Conservation (phyloP, 2,329 filamentous ascomycete species). For the Alternaria gansuensis region DNA sequence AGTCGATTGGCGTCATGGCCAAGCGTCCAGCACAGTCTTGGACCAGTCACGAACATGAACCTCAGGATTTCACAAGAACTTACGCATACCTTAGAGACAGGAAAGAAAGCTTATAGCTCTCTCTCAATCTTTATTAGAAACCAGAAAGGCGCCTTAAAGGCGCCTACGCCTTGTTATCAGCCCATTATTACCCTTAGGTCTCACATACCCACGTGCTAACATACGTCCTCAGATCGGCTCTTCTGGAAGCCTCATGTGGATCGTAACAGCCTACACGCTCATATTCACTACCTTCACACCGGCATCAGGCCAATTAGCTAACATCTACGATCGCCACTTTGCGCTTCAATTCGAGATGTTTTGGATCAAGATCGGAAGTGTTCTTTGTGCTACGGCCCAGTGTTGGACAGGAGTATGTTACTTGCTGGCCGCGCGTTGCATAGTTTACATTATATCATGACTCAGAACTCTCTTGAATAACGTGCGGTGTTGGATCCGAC, state of each 20-base stretch:
- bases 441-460: conserved; percentile 54
- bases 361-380: conserved; percentile 64
- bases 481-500: too few relatives aligned
- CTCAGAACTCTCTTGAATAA: not conserved
- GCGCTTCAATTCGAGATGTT: conserved; percentile 66
- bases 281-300: conserved; percentile 73
- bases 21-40: conserved; percentile 1
- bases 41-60: not conserved
- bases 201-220: conserved; percentile 10
- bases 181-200: not conserved
- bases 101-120: not conserved
- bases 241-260: conserved; percentile 67
- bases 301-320: conserved; percentile 70
- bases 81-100: not conserved
- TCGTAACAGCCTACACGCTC: conserved; percentile 73
- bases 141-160: not conserved
- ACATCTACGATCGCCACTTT: conserved; percentile 70
- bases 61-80: not conserved
- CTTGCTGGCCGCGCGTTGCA: conserved; percentile 71
- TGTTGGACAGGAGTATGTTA: conserved; percentile 63
- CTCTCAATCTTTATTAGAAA: not conserved
- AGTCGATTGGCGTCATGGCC: conserved; percentile 19
- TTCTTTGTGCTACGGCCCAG: conserved; percentile 68
- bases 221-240: conserved; percentile 58
- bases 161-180: not conserved